Evolutionary conservation across 2,329 filamentous ascomycete species (phyloP).

Genomic region (Fusarium marasasianum): DNA sequence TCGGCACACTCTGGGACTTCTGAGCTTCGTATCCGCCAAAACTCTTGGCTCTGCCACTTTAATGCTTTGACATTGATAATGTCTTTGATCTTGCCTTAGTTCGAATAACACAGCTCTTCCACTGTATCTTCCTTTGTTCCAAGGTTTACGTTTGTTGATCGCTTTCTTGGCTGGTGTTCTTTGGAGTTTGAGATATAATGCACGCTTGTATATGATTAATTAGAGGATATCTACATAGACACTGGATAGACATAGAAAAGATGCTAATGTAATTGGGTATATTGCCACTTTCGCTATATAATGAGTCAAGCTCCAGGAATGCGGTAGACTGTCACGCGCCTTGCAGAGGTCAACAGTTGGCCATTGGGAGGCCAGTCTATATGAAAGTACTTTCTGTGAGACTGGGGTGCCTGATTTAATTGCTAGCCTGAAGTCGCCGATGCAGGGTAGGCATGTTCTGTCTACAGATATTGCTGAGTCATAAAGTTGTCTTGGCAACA

Average conservation of each 20-base stretch:
- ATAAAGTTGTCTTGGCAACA: background rate
- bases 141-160: rapidly evolving
- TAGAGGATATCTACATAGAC: background rate
- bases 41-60: rapidly evolving
- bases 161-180: background rate
- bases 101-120: rapidly evolving
- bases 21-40: rapidly evolving
- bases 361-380: too few species aligned
- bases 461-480: background rate
- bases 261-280: background rate
- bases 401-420: too few species aligned
- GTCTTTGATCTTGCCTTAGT: background rate
- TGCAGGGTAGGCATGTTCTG: too few species aligned
- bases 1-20: background rate
- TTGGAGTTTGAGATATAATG: rapidly evolving
- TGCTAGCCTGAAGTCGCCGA: too few species aligned
- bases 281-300: background rate
- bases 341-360: too few species aligned
- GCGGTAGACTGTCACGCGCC: too few species aligned
- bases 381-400: too few species aligned
- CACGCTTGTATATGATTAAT: background rate
- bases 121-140: background rate
- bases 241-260: rapidly evolving
- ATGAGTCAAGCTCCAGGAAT: rapidly evolving
- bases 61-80: background rate